Evolutionary conservation across 345 rosid species (phyloP), one percentile per base, ranked within the genome.

Genomic region (Camelina hispida): DNA sequence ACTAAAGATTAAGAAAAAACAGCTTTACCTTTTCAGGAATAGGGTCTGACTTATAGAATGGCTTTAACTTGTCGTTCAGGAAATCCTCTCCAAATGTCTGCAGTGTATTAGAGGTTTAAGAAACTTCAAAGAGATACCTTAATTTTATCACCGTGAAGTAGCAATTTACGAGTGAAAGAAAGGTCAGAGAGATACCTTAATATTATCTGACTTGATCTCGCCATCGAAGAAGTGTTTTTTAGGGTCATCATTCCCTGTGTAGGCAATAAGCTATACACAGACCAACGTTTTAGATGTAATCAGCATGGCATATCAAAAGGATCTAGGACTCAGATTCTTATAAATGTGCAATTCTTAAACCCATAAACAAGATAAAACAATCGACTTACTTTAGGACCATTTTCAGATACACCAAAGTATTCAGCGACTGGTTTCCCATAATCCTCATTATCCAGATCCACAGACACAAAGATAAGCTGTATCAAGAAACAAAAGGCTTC

Each of bases 41-140:
- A 69, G 97, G 96, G 66, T 95, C 99, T 8, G 99, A 93, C 83
- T 89, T 95, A 72, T 78, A 91, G 84, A 88, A 92, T 67, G 99
- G 99, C 74, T 93, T 95, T 50, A 93, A 88, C 80, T 80, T 87
- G 78, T 93, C 94, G 67, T 81, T 90, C 67, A 89, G 55, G 74
- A 95, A 93, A 25, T 85, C 87, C 23, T 83, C 89, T 3, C 83
- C 97, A 65, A 90, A 93, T 65, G 80, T 80, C 98, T 95, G 77
- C 68, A 55, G 32, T 46, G 14, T 40, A 58, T 73, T 61, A 17
- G 1, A 61, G 38, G 38, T 54, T 68, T 34, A 54, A 15, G 18
- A 52, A 43, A 55, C n/a, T 32, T 68, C 66, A 28, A 66, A 57
- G 66, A 43, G 51, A 34, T 52, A 95, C 97, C 99, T 95, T 92